Evolutionary conservation across 75 land plant species (phyloP).

Genomic region (Chamaecyparis obtusa): DNA sequence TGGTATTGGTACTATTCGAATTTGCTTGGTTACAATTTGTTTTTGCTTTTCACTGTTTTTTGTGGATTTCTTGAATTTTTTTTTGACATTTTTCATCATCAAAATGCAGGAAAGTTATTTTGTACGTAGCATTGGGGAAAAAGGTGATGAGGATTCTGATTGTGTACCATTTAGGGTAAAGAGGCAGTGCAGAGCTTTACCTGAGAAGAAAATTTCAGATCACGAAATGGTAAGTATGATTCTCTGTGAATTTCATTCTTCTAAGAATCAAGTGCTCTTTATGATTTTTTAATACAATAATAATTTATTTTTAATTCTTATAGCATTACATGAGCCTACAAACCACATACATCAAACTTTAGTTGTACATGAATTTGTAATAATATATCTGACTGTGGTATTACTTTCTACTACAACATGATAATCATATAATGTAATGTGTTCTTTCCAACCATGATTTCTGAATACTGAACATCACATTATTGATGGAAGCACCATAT

Average conservation of each 20-base stretch:
- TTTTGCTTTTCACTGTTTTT: not conserved
- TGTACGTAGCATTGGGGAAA: conserved; percentile 12
- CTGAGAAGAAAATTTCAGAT: not conserved
- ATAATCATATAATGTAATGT: not conserved
- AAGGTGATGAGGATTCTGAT: conserved; percentile 57
- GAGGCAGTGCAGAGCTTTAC: conserved; percentile 18
- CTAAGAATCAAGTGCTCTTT: not conserved
- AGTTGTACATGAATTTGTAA: not conserved
- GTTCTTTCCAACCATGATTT: not conserved
- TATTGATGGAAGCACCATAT: not conserved
- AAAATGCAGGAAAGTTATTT: conserved; percentile 4
- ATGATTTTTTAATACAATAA: not conserved
- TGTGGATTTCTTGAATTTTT: not conserved
- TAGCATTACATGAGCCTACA: not conserved
- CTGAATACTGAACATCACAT: not conserved
- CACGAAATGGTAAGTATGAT: not conserved
- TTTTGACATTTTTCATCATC: not conserved
- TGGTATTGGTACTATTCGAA: not conserved
- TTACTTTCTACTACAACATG: not conserved
- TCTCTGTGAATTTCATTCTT: not conserved
- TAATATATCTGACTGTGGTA: not conserved
- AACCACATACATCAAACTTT: not conserved
- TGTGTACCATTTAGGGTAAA: conserved; percentile 71
- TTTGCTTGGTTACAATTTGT: not conserved
- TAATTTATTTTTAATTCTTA: not conserved